phyloP scores from a whole-genome alignment of 1,284 basidiomycete species.

The Sanghuangporus baumii region DNA sequence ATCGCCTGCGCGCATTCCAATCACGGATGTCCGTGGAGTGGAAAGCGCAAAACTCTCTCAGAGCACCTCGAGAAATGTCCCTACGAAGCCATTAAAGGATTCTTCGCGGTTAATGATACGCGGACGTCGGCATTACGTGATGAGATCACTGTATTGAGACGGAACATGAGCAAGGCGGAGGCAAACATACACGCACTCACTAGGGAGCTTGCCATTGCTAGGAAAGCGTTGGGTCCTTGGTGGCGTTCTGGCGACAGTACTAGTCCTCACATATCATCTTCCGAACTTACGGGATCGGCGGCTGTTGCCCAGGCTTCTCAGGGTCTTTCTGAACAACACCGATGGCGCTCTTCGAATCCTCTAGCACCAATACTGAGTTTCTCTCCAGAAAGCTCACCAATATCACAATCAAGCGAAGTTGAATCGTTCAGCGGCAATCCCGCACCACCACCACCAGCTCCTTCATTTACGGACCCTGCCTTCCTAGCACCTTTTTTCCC shows the following conservation, averaged over 20 bases:
- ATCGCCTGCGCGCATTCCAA: conserved; percentile 44
- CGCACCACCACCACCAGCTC: background rate
- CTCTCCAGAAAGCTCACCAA: background rate
- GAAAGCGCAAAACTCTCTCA: conserved; percentile 36
- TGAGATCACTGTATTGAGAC: conserved; percentile 56
- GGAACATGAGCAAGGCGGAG: conserved; percentile 50
- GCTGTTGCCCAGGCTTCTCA: background rate
- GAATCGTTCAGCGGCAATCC: background rate
- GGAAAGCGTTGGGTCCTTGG: conserved; percentile 62
- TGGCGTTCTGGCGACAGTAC: conserved; percentile 30
- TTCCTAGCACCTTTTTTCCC: conserved; percentile 49
- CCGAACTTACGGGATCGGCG: conserved; percentile 2
- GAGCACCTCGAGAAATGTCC: conserved; percentile 46
- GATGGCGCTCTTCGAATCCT: conserved; percentile 5
- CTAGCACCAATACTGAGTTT: conserved; percentile 9
- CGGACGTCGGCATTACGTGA: conserved; percentile 41
- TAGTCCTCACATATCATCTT: conserved; percentile 19
- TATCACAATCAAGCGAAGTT: conserved; percentile 16
- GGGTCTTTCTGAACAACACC: conserved; percentile 14
- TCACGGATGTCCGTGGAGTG: conserved; percentile 53
- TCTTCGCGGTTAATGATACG: conserved; percentile 44
- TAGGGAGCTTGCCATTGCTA: conserved; percentile 46
- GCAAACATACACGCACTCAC: conserved; percentile 40
- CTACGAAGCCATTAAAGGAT: conserved; percentile 58
- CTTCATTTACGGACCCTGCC: conserved; percentile 14